phyloP scores from a whole-genome alignment of 768 basidiomycete genomes.

The Auriscalpium vulgare region DNA sequence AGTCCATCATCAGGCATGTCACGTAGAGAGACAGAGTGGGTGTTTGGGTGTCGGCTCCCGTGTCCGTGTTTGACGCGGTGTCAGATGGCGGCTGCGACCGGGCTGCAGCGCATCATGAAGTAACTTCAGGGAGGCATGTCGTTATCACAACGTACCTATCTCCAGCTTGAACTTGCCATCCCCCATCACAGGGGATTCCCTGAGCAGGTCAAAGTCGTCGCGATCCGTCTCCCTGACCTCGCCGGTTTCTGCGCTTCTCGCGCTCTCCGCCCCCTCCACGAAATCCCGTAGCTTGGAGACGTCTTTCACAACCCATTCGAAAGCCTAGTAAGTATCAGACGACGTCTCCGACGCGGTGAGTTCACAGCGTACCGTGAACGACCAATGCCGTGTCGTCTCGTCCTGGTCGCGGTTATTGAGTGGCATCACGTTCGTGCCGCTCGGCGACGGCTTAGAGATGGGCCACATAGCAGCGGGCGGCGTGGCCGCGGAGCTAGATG shows the following conservation, averaged over 20 bases:
- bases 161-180: conserved; percentile 69
- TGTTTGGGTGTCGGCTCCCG: conserved; percentile 21
- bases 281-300: conserved; percentile 48
- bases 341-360: background rate
- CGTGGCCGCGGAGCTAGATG: conserved; percentile 17
- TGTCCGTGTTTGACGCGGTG: background rate
- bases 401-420: conserved; percentile 23
- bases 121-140: background rate
- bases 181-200: conserved; percentile 57
- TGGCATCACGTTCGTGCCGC: conserved; percentile 10
- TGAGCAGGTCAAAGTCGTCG: conserved; percentile 52
- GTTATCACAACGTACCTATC: conserved; percentile 36
- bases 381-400: conserved; percentile 54
- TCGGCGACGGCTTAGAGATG: conserved; percentile 6
- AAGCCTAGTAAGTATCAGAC: conserved; percentile 35
- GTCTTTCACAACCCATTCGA: conserved; percentile 64
- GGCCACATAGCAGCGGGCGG: conserved; percentile 19
- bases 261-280: conserved; percentile 34
- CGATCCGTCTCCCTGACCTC: conserved; percentile 26
- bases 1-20: conserved; percentile 57
- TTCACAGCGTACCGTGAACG: conserved; percentile 41
- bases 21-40: conserved; percentile 53
- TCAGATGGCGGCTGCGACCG: background rate
- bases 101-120: conserved; percentile 1
- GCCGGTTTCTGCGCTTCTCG: conserved; percentile 17